These are phyloP conservation scores for Hymenoscyphus infarciens DNA, from an alignment of 2,329 filamentous ascomycete genomes.

Conservation along the genomic window DNA sequence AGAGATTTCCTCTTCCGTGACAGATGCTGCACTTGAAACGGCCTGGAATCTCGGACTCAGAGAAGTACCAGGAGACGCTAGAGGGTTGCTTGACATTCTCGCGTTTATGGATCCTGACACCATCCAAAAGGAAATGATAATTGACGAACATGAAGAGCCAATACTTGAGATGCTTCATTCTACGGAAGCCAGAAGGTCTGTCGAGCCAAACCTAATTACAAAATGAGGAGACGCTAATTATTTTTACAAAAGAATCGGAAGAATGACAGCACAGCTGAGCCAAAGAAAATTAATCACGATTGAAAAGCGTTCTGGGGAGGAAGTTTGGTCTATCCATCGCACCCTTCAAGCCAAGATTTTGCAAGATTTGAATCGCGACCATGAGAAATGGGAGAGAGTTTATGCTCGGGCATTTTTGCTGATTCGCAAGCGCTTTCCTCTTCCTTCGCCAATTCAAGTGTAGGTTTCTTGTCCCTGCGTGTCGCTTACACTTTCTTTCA, in stretches of 20 bases:
- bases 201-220: background rate
- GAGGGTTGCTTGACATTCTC: constrained; percentile 24
- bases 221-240: background rate
- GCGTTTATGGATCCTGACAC: constrained; percentile 25
- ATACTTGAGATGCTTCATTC: constrained; percentile 3
- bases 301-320: constrained; percentile 11
- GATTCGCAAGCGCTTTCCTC: background rate
- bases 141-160: constrained; percentile 18
- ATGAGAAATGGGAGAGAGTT: constrained; percentile 13
- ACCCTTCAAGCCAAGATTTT: constrained; percentile 24
- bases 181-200: background rate
- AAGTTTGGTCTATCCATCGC: constrained; percentile 23
- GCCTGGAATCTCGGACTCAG: constrained; percentile 27
- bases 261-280: constrained; percentile 23
- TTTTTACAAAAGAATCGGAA: constrained; percentile 14
- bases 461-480: no score
- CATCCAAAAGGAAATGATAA: constrained; percentile 24
- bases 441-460: background rate
- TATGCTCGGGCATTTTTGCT: constrained; percentile 19
- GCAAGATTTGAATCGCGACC: constrained; percentile 18
- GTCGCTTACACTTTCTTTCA: no score
- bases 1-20: background rate
- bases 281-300: constrained; percentile 21
- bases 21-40: constrained; percentile 16
- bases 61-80: constrained; percentile 18